Evolutionary conservation across 2,329 filamentous ascomycete species (phyloP), one percentile per base, ranked within the genome.

Genomic region (Esteya vermicola): DNA sequence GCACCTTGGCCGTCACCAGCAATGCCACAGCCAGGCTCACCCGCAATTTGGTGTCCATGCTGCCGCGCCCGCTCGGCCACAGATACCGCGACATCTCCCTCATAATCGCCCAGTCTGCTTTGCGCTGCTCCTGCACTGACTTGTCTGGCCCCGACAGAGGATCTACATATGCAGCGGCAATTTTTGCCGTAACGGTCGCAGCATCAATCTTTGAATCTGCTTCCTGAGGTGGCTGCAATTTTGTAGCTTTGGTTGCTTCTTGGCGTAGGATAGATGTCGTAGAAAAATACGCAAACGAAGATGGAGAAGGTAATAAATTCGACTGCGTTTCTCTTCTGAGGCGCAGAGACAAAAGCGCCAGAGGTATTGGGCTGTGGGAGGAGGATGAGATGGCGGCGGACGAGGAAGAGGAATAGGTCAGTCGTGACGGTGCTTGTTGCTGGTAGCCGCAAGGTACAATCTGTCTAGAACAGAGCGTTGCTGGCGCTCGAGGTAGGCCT

Each of bases 21-120:
- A 98, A 63, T 8, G 71, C 75, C 4, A 98, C 71, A n/a, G 89
- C 86, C 36, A 93, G 63, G 10, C 82, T 75, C 26, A 98, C 91
- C 46, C 91, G 78, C 46, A 88, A 63, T 56, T 93, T 85, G 4
- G 86, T 93, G 41, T 78, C 78, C 52, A 83, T 59, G 54, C 82
- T 84, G 57, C 88, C 78, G 65, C 91, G 93, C 57, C 88, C 78
- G 64, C 91, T 93, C 19, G 91, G 91, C 91, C 91, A 98, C 19
- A 98, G 66, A 59, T 98, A 98, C 46, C 79, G 79, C 44, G 81
- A 79, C 89, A 98, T 96, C 58, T 98, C 89, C 62, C 83, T 93
- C 69, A 98, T 91, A 50, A 98, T 98, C 36, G 88, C 88, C 89
- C 89, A 95, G 55, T 98, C 91, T 9, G 88, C 89, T 62, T 88